Percentiles rank a stretch among this genome's conserved stretches.
phyloP scores from a whole-genome alignment of 352 stramenopile species.

The Globisporangium ultimum region DNA sequence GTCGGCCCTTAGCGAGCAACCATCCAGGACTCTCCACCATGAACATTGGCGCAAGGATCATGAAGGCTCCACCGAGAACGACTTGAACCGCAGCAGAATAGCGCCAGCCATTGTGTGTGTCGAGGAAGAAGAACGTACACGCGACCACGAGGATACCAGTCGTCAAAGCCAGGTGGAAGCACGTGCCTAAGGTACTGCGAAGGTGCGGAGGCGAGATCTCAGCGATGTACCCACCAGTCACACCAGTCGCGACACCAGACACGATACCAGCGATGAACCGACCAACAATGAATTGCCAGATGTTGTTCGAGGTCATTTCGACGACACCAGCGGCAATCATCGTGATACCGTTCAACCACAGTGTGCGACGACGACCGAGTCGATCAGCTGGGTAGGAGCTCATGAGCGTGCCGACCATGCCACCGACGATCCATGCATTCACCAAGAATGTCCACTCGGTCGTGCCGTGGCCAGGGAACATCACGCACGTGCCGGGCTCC shows the following conservation, averaged over 20 bases:
- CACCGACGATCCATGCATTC: constrained; percentile 50
- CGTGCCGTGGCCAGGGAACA: constrained; percentile 34
- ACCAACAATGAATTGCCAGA: constrained; percentile 22
- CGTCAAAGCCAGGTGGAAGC: constrained; percentile 33
- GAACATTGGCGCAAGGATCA: constrained; percentile 34
- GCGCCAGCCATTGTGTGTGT: constrained; percentile 50
- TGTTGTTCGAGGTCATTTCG: constrained; percentile 13
- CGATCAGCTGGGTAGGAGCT: constrained; percentile 30
- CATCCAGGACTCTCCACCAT: constrained; percentile 53
- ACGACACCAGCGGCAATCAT: constrained; percentile 17
- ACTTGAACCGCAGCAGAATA: constrained; percentile 58
- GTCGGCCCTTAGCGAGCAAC: constrained; percentile 36
- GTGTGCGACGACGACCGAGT: constrained; percentile 31
- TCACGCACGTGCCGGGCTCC: constrained; percentile 26
- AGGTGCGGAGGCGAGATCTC: constrained; percentile 44
- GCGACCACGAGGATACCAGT: constrained; percentile 41
- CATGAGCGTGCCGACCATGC: constrained; percentile 32
- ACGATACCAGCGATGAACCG: constrained; percentile 44
- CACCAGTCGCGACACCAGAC: constrained; percentile 39
- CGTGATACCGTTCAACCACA: constrained; percentile 18
- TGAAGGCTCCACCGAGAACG: constrained; percentile 37
- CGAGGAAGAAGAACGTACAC: constrained; percentile 49
- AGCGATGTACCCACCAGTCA: constrained; percentile 40
- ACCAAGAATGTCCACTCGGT: constrained; percentile 41
- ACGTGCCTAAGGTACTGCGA: constrained; percentile 29